A percentile compares a stretch with the other conserved stretches of the same genome.
Evolutionary conservation across 2,329 filamentous ascomycete species (phyloP).

Genomic region (Talaromyces sp.): DNA sequence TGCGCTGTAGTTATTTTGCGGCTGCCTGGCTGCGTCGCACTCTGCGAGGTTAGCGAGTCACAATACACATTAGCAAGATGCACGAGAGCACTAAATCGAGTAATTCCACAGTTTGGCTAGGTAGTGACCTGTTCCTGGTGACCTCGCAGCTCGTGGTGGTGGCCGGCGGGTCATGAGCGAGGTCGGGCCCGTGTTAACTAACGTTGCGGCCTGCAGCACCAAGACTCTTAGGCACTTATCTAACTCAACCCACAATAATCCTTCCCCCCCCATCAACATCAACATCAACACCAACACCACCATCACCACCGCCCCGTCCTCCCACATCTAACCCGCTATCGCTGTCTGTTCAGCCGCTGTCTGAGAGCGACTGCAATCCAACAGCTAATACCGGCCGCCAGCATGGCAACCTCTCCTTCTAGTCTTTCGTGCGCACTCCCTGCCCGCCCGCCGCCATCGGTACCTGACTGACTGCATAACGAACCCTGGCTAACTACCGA

Average conservation of each 20-base stretch:
- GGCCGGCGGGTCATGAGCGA: not conserved
- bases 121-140: not conserved
- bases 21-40: not conserved
- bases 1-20: not conserved
- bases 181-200: not conserved
- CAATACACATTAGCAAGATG: not conserved
- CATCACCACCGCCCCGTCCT: not conserved
- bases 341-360: not conserved
- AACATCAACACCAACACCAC: not conserved
- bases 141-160: not conserved
- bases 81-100: not conserved
- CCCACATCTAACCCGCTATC: not conserved
- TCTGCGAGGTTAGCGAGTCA: not conserved
- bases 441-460: slow-evolving; percentile 18
- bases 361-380: slow-evolving; percentile 12
- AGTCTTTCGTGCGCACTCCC: slow-evolving; percentile 36
- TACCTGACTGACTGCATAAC: slow-evolving; percentile 13
- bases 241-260: slow-evolving; percentile 2
- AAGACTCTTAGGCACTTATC: not conserved
- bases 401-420: slow-evolving; percentile 11
- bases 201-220: slow-evolving; percentile 7
- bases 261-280: not conserved
- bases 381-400: slow-evolving; percentile 6
- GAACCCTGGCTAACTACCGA: slow-evolving; percentile 18
- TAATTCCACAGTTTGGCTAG: too few species aligned